These are phyloP conservation scores for Poa pratensis DNA, from an alignment of 176 grass and related monocot genomes.

Conservation along the genomic window DNA sequence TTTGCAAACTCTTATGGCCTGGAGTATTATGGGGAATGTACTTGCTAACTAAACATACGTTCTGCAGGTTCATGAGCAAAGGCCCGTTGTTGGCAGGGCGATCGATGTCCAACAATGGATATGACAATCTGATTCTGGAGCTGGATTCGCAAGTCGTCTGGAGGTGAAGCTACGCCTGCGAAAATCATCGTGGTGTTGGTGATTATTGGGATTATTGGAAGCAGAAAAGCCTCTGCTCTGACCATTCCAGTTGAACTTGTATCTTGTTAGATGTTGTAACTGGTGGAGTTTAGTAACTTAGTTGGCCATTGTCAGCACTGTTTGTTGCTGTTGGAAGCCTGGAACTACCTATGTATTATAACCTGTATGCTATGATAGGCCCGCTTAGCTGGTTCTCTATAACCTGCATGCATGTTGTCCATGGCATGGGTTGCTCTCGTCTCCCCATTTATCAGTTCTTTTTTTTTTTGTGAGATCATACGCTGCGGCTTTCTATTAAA, in stretches of 20 bases:
- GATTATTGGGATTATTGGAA: slow-evolving; percentile 5
- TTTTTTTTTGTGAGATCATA: not conserved
- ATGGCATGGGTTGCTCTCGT: not conserved
- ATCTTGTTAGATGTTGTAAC: slow-evolving; percentile 38
- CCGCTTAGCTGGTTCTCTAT: slow-evolving; percentile 22
- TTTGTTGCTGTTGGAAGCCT: slow-evolving; percentile 27
- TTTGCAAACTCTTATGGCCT: not conserved
- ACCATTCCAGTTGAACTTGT: slow-evolving; percentile 32
- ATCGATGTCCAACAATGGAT: slow-evolving; percentile 64
- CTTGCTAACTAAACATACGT: not conserved
- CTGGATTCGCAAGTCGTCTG: slow-evolving; percentile 32
- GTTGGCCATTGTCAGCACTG: slow-evolving; percentile 32
- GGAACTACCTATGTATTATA: slow-evolving; percentile 32
- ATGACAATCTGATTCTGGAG: slow-evolving; percentile 56
- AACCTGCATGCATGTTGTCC: not conserved
- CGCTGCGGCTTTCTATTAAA: no score
- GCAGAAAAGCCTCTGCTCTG: not conserved
- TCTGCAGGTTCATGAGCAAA: slow-evolving; percentile 70
- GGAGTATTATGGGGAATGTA: slow-evolving; percentile 4
- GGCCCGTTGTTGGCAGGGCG: slow-evolving; percentile 70
- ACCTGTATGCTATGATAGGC: slow-evolving; percentile 28
- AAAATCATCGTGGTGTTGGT: slow-evolving; percentile 25
- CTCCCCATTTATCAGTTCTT: not conserved
- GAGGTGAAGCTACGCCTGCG: slow-evolving; percentile 29
- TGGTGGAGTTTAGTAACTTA: slow-evolving; percentile 25